These are phyloP conservation scores for Singerocomus rubriflavus DNA, from an alignment of 1,284 basidiomycete genomes.

Conservation along the genomic window DNA sequence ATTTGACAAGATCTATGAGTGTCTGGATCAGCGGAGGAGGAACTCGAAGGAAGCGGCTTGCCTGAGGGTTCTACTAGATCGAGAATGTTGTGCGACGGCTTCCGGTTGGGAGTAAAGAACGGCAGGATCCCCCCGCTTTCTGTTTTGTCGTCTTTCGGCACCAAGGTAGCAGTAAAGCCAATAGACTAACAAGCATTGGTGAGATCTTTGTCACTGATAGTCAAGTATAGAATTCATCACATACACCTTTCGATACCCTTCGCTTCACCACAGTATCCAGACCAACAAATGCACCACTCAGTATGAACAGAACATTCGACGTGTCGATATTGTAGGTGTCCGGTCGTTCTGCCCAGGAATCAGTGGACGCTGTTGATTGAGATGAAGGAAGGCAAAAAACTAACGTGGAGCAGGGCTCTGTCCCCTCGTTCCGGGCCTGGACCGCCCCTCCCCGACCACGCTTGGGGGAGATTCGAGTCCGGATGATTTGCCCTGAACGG, in stretches of 20 bases:
- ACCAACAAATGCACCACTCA: slow-evolving; percentile 94
- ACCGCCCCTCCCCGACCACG: slow-evolving; percentile 42
- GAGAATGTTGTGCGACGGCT: slow-evolving; percentile 47
- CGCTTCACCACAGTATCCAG: slow-evolving; percentile 80
- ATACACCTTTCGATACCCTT: slow-evolving; percentile 78
- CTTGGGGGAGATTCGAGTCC: slow-evolving; percentile 43
- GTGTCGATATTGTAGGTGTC: slow-evolving; percentile 80
- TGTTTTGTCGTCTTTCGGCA: slow-evolving; percentile 39
- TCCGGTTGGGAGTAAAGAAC: slow-evolving; percentile 73
- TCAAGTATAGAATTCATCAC: slow-evolving; percentile 25
- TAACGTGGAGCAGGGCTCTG: slow-evolving; percentile 24
- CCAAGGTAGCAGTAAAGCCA: slow-evolving; percentile 77
- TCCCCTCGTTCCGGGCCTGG: slow-evolving; percentile 41
- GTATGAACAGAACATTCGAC: slow-evolving; percentile 85
- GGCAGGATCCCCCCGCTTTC: slow-evolving; percentile 40
- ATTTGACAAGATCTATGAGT: slow-evolving; percentile 73
- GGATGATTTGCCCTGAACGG: slow-evolving; percentile 72
- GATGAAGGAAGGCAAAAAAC: neutral
- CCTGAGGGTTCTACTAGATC: slow-evolving; percentile 69
- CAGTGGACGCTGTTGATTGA: neutral
- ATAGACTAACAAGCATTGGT: slow-evolving; percentile 59
- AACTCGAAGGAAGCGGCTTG: slow-evolving; percentile 24
- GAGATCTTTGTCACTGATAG: neutral
- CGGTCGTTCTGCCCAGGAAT: slow-evolving; percentile 47
- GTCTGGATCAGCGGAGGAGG: slow-evolving; percentile 5